Evolutionary conservation across 2,329 filamentous ascomycete genomes (phyloP).

Genomic region (Aspergillus neoniger): DNA sequence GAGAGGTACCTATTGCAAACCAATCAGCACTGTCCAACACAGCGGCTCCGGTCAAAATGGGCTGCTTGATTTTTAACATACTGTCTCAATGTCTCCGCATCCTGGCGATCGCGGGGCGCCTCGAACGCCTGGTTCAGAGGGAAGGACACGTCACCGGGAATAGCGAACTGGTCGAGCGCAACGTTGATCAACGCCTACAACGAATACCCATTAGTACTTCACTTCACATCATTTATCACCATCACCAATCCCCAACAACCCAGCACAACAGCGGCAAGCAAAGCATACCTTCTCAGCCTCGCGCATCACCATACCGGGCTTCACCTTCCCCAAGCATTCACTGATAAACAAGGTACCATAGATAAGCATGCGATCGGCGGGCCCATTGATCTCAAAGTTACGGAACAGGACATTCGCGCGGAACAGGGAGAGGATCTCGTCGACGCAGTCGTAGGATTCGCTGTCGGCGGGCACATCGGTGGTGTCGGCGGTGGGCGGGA

Average conservation of each 20-base stretch:
- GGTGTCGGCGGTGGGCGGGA: conserved; percentile 58
- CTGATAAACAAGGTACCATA: conserved; percentile 96
- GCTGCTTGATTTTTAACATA: conserved; percentile 51
- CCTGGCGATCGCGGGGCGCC: conserved; percentile 79
- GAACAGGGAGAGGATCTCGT: conserved; percentile 90
- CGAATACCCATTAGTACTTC: conserved; percentile 19
- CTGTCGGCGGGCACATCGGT: conserved; percentile 71
- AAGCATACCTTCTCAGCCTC: conserved; percentile 64
- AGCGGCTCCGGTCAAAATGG: neutral
- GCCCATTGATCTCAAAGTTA: conserved; percentile 98
- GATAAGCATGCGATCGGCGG: conserved; percentile 88
- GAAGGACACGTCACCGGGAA: conserved; percentile 90
- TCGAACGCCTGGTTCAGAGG: conserved; percentile 97
- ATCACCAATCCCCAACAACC: neutral
- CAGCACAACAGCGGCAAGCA: neutral
- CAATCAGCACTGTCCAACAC: neutral
- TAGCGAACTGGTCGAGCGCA: conserved; percentile 91
- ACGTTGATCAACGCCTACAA: conserved; percentile 81
- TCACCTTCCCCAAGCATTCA: conserved; percentile 87
- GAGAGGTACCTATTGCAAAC: conserved; percentile 57
- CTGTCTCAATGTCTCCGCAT: conserved; percentile 83
- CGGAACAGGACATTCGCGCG: conserved; percentile 98
- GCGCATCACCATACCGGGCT: conserved; percentile 66
- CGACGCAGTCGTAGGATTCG: conserved; percentile 93
- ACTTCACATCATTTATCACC: no score